These are phyloP conservation scores for Colletotrichum tabaci DNA, from an alignment of 2,329 filamentous ascomycete genomes.

Conservation along the genomic window DNA sequence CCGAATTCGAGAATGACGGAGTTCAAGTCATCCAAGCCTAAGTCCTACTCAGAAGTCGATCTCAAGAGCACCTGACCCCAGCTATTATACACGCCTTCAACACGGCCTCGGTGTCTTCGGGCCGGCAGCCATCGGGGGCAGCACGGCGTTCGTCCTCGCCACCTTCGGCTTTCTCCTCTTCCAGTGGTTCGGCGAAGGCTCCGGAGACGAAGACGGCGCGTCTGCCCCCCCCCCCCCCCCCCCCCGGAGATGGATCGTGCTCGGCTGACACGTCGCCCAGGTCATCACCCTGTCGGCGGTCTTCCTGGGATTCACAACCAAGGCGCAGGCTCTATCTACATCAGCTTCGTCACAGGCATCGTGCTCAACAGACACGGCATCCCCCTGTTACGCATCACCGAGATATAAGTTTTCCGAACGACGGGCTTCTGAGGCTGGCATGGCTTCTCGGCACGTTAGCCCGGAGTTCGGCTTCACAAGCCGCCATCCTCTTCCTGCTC, in stretches of 20 bases:
- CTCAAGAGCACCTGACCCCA: background rate
- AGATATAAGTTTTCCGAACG: conserved; percentile 46
- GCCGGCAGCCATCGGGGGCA: conserved; percentile 36
- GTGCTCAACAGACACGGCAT: conserved; percentile 45
- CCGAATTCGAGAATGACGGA: background rate
- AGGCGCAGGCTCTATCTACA: conserved; percentile 44
- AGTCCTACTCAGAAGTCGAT: conserved; percentile 1
- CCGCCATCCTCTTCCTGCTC: background rate
- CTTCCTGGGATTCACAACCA: conserved; percentile 42
- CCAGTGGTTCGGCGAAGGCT: conserved; percentile 44
- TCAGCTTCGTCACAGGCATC: conserved; percentile 45
- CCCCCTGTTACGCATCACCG: conserved; percentile 44
- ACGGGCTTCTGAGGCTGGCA: conserved; percentile 44
- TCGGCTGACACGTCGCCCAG: conserved; percentile 42
- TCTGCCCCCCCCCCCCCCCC: conserved; percentile 31
- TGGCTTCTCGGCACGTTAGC: conserved; percentile 42
- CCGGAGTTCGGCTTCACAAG: background rate
- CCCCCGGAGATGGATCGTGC: conserved; percentile 45
- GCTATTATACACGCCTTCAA: conserved; percentile 7
- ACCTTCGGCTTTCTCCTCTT: conserved; percentile 44
- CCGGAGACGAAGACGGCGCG: conserved; percentile 35
- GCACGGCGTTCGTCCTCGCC: conserved; percentile 40
- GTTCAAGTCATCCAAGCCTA: conserved; percentile 8
- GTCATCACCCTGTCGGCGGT: conserved; percentile 45
- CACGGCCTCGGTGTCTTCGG: conserved; percentile 32